Base-by-base conservation (phyloP, 1,284 basidiomycete species). In the Fomitopsis pinicola region DNA sequence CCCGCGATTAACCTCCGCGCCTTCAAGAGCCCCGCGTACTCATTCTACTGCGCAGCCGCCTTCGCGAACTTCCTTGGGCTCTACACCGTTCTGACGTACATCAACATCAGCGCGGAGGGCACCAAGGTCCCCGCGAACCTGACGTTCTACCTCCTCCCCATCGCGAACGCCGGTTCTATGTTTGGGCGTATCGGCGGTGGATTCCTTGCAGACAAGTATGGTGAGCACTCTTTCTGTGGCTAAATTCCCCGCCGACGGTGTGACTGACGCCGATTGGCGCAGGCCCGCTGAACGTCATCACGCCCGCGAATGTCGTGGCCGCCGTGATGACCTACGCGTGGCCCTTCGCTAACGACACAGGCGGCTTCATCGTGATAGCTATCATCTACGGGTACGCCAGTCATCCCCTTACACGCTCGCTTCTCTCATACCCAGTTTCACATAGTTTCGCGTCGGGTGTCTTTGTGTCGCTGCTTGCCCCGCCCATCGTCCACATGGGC, bases 401-500 rank as follows among this genome's bases (percentile, higher is more conserved):
- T 8, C 38, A 40, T 59, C 33, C 14, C 44, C 36, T 9, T 22
- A 19, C 17, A 9, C 15, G 2, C 30, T 33, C 30, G 8, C 30
- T 33, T 8, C 35, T 38, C 5, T 14, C 5, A 44, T 3, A 3
- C 3, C 44, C n/a, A 30, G 44, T 10, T 42, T 42, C 26, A 8
- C 17, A 55, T 48, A 86, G 84, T 1, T 76, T 82, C 53, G 70
- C 79, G 0, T 82, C 78, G 4, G 88, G 88, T 2, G 77, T 81
- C 0, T 89, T 83, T 60, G 80, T 83, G 8, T 81, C 83, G 1
- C 74, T 88, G 12, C 66, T 87, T 26, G 69, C 79, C 0, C 76
- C 80, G 22, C 88, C 89, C 1, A 76, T 84, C 44, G 81, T 88
- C 62, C 75, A 78, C 4, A 78, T 91, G 72, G 88, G 89, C 0